Evolutionary conservation across 805 yeast species (phyloP).

Genomic region (Scheffersomyces amazonensis): DNA sequence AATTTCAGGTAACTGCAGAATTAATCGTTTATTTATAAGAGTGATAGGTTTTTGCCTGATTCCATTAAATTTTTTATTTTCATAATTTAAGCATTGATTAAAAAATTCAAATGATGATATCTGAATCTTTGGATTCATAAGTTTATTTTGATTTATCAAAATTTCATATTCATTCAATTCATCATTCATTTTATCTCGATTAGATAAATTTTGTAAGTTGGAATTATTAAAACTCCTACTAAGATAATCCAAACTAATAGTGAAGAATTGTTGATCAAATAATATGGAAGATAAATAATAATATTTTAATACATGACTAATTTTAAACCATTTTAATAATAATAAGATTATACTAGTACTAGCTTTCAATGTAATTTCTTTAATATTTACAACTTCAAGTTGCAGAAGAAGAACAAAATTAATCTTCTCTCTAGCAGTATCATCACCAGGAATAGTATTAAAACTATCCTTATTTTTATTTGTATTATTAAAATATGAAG

Average conservation of each 20-base stretch:
- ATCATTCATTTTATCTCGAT: constrained; percentile 11
- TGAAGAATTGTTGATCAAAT: constrained; percentile 66
- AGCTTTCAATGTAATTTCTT: constrained; percentile 61
- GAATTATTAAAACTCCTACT: constrained; percentile 33
- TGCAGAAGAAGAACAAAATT: constrained; percentile 32
- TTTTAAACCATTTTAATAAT: constrained; percentile 74
- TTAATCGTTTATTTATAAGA: constrained; percentile 28
- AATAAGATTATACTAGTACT: constrained; percentile 50
- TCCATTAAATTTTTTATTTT: constrained; percentile 8
- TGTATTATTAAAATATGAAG: constrained; percentile 18
- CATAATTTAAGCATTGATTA: constrained; percentile 25
- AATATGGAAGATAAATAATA: constrained; percentile 70
- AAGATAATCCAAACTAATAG: constrained; percentile 28
- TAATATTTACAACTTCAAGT: constrained; percentile 56
- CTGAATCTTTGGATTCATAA: constrained; percentile 35
- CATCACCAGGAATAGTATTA: constrained; percentile 5
- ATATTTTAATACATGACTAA: constrained; percentile 72
- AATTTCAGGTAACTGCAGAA: constrained; percentile 23
- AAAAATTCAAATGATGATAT: constrained; percentile 36
- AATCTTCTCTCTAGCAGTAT: constrained; percentile 14
- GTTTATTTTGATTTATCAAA: constrained; percentile 33
- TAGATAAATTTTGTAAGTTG: constrained; percentile 23
- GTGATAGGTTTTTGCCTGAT: constrained; percentile 8
- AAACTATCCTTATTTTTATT: constrained; percentile 7
- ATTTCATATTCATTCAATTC: constrained; percentile 27